Evolutionary conservation across 2,329 filamentous ascomycete genomes (phyloP), one percentile per base, ranked within the genome.

Genomic region (Aspergillus sp.): DNA sequence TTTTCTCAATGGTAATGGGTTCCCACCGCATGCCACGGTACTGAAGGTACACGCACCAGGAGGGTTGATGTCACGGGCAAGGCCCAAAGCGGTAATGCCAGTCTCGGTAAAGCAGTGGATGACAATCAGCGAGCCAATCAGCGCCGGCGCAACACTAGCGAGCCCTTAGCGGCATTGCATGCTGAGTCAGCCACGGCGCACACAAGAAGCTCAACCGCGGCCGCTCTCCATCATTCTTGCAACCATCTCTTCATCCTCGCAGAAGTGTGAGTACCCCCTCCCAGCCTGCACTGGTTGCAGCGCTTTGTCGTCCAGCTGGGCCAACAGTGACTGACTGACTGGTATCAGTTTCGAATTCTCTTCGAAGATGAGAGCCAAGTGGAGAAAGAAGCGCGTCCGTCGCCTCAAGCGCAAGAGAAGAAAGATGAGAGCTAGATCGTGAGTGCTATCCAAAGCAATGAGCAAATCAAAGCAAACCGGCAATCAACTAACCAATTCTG

Each of bases 371-470:
- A 89, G 94, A 95, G 93, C 92, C 80, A 98, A 98, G 88, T 98
- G 95, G 95, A 95, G 94, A 88, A 99, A 99, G 91, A 99, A 99
- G 94, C 88, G 95, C 82, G 93, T 96, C 84, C 88, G 95, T 78
- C 90, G 95, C 83, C 92, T 99, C 83, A 98, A 98, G 90, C 90
- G 93, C 81, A 99, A 99, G 93, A 92, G 95, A 86, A 96, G 95
- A 92, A 99, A 99, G 94, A 96, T 95, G 85, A 89, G 95, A 82
- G 95, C 94, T 77, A 86, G 95, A 85, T 93, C 89, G 95, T 98
- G 87, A 87, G 92, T 83, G 66, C 30, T 36, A 30, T 19, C 1
- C 21, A 49, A 30, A 5, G 3, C 39, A 39, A 30, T 8, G 44
- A 57, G 49, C 8, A 32, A 38, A 56, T 19, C 41, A 19, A 27